Evolutionary conservation across 768 basidiomycete genomes (phyloP), one percentile per base, ranked within the genome.

Genomic region (Chiua virens): DNA sequence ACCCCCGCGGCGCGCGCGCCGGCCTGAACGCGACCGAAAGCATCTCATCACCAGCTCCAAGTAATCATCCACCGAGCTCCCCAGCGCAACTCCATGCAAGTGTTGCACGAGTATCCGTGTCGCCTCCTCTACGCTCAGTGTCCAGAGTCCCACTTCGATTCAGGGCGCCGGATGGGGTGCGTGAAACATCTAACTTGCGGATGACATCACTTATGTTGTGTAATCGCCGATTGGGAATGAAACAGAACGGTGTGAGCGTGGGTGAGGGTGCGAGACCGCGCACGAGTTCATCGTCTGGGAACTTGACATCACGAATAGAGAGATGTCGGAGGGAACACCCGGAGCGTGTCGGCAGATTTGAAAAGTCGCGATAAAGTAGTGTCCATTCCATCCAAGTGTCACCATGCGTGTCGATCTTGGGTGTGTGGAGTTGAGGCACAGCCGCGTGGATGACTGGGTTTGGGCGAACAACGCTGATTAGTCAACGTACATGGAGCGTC

Each of bases 241-340:
- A 57, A 36, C 42, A 32, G 23, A 59, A 35, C 30, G 52, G 47
- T 5, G 20, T 36, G 42, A 61, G 56, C 18, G 38, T 30, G 36
- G 15, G 53, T 22, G 61, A 48, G 27, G 42, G 41, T n/a, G 45
- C 40, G 21, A 65, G 58, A 38, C 63, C 58, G 4, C 52, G 58
- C 32, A 64, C 7, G 10, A 66, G 28, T 18, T 57, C 62, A 9
- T 59, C 42, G 28, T 55, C 53, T 10, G 59, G 47, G 46, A 64
- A 56, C 23, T 52, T 17, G 15, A 61, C 42, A 7, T 55, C 50
- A 20, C 41, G 41, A 27, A 63, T 60, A 18, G 52, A 54, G 9
- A 57, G 54, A 3, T n/a, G 46, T 37, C 40, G 50, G 20, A 64
- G 60, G 4, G 20, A 8, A 27, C 60, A 56, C 22, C 11, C 17